These are phyloP conservation scores for Endothia cerciana DNA, from an alignment of 2,329 filamentous ascomycete genomes.

Conservation along the genomic window DNA sequence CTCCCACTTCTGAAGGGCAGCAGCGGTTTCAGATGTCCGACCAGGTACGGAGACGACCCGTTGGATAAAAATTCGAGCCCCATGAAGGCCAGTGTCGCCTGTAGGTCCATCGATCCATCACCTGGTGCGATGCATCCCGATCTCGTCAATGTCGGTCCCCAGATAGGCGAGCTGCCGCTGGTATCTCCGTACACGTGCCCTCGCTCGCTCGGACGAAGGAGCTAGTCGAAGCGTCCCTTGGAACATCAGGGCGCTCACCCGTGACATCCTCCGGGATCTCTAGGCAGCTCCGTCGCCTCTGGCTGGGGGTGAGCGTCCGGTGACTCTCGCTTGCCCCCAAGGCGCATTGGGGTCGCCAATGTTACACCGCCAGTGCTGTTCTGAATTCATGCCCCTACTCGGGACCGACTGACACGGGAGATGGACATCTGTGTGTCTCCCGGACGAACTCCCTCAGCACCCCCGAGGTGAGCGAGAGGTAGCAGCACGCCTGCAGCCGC, in stretches of 20 bases:
- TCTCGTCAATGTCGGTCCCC: constrained; percentile 3
- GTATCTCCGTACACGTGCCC: background rate
- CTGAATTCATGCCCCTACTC: background rate
- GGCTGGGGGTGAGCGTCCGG: background rate
- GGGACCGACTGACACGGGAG: constrained; percentile 12
- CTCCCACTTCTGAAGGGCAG: background rate
- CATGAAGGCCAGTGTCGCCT: background rate
- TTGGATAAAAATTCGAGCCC: background rate
- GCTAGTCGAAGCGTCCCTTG: background rate
- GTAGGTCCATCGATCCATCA: background rate
- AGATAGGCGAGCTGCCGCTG: constrained; percentile 24
- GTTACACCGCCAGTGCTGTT: background rate
- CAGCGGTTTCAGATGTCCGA: background rate
- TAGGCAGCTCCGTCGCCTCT: background rate
- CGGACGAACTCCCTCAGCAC: background rate
- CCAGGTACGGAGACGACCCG: background rate
- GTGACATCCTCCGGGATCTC: constrained; percentile 4
- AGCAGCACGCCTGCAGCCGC: constrained; percentile 11
- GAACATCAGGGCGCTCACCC: background rate
- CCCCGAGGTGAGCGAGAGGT: constrained; percentile 11
- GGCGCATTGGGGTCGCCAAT: constrained; percentile 15
- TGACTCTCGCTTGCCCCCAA: constrained; percentile 14
- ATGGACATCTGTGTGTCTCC: background rate
- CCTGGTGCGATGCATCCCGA: constrained; percentile 7
- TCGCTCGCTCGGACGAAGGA: background rate